Evolutionary conservation across 1,284 basidiomycete genomes (phyloP).

Genomic region (Irpex lacteus): DNA sequence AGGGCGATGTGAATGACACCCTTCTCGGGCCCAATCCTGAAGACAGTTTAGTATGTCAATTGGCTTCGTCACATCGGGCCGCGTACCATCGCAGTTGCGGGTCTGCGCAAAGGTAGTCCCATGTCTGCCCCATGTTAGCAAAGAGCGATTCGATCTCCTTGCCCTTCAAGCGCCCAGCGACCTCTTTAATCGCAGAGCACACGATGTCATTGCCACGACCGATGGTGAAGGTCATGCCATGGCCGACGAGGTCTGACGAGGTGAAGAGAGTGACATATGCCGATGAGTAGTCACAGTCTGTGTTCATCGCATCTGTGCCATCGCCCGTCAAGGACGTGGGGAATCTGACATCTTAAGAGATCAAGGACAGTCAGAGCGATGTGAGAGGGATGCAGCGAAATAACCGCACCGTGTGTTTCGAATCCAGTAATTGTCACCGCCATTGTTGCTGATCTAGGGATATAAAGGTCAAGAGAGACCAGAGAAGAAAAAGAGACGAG

Average conservation of each 20-base stretch:
- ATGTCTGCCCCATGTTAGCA: conserved; percentile 83
- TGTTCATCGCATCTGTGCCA: conserved; percentile 93
- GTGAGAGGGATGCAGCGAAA: not conserved
- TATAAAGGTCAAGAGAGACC: not conserved
- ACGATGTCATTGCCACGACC: conserved; percentile 95
- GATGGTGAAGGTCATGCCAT: conserved; percentile 98
- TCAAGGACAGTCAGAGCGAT: not conserved
- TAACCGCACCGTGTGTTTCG: conserved; percentile 46
- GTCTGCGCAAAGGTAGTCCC: conserved; percentile 80
- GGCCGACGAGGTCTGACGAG: conserved; percentile 69
- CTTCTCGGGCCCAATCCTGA: conserved; percentile 85
- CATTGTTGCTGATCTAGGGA: conserved; percentile 18
- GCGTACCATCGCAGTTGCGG: conserved; percentile 85
- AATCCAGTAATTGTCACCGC: conserved; percentile 48
- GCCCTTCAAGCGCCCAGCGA: conserved; percentile 81
- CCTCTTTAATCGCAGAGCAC: conserved; percentile 75
- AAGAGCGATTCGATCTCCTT: conserved; percentile 84
- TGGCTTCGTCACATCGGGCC: not conserved
- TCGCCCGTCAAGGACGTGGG: conserved; percentile 83
- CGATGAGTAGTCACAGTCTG: conserved; percentile 92
- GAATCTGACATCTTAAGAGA: conserved; percentile 69
- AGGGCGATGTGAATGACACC: conserved; percentile 84
- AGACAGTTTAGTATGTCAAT: not conserved
- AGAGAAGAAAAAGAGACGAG: not conserved
- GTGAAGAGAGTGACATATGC: conserved; percentile 86